A percentile compares a stretch with the other conserved stretches of the same genome.
phyloP scores from a whole-genome alignment of 2,329 filamentous ascomycete species.

The Dactylellina sp. region DNA sequence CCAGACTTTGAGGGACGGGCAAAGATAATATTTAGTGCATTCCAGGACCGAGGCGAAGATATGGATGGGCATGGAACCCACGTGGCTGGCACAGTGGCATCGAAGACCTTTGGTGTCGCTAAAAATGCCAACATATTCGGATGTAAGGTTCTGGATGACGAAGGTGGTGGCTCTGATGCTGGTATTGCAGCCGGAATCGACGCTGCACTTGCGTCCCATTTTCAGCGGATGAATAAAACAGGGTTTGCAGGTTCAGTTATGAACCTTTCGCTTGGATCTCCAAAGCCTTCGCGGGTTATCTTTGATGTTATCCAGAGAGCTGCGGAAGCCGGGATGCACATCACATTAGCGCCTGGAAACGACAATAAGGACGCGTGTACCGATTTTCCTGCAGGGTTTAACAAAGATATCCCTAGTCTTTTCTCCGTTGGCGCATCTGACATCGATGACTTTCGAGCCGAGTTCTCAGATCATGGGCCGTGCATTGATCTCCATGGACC shows the following conservation, averaged over 20 bases:
- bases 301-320: conserved; percentile 68
- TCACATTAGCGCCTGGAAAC: conserved; percentile 65
- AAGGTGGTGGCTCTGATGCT: conserved; percentile 62
- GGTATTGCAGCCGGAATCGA: conserved; percentile 63
- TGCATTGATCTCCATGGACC: conserved; percentile 72
- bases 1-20: conserved; percentile 60
- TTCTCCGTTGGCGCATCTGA: conserved; percentile 65
- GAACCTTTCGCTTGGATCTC: conserved; percentile 70
- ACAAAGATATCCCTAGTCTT: conserved; percentile 63
- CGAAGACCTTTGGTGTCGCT: conserved; percentile 65
- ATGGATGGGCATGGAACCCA: conserved; percentile 66
- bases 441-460: conserved; percentile 62
- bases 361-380: conserved; percentile 59
- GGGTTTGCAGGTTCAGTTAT: conserved; percentile 64
- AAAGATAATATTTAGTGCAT: conserved; percentile 58
- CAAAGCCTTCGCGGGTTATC: conserved; percentile 65
- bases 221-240: conserved; percentile 64
- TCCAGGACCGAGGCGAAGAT: conserved; percentile 65
- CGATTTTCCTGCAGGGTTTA: conserved; percentile 63
- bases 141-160: conserved; percentile 65
- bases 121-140: conserved; percentile 66
- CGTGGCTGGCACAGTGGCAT: conserved; percentile 59
- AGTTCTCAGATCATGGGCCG: conserved; percentile 66
- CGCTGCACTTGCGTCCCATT: conserved; percentile 66
- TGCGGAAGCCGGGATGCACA: conserved; percentile 64